Evolutionary conservation across 2,329 filamentous ascomycete genomes (phyloP), one percentile per base, ranked within the genome.

Genomic region (Huntiella omanensis): DNA sequence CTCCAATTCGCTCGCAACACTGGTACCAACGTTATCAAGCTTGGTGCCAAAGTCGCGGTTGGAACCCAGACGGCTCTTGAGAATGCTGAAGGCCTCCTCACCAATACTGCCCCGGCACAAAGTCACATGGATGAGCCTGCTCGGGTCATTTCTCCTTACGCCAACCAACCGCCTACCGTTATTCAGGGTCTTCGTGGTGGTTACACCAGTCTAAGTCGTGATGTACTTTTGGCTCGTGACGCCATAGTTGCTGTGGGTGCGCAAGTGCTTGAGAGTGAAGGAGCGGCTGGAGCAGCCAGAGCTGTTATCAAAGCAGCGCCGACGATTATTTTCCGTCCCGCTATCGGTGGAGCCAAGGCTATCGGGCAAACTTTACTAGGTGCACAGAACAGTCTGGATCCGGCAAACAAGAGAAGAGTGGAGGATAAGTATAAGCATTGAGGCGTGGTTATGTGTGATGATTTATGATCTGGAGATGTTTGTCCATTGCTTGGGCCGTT

Each of bases 241-340:
- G 91, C 88, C 7, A 85, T 98, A 49, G 88, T 98, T 55, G 91
- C 88, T 1, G 84, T 98, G 19, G 88, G 91, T 0, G 83, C 81
- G 0, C 88, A 96, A 58, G 75, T 93, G 1, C 80, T 93, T 68
- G 86, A 95, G 56, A 86, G 82, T 55, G 74, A 77, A 16, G 86
- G 76, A 49, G 87, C 88, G 1, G 75, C 77, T 37, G 85, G 83
- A 2, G 85, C 83, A 1, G 84, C 85, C 11, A 77, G 68, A 55
- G 87, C 81, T 1, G 77, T 98, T 13, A 70, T 80, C 50, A 80
- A 73, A 59, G 75, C 83, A 54, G 86, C 87, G 28, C 91, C 91
- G n/a, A 95, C 87, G 0, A 84, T 96, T 15, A 81, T 98, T 44
- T 75, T 98, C 54, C 69, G 87, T 47, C 91, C 91, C 5, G 84